A percentile compares a stretch with the other conserved stretches of the same genome.
Conservation (phyloP, 2,329 filamentous ascomycete genomes). For the Talaromyces sp. region DNA sequence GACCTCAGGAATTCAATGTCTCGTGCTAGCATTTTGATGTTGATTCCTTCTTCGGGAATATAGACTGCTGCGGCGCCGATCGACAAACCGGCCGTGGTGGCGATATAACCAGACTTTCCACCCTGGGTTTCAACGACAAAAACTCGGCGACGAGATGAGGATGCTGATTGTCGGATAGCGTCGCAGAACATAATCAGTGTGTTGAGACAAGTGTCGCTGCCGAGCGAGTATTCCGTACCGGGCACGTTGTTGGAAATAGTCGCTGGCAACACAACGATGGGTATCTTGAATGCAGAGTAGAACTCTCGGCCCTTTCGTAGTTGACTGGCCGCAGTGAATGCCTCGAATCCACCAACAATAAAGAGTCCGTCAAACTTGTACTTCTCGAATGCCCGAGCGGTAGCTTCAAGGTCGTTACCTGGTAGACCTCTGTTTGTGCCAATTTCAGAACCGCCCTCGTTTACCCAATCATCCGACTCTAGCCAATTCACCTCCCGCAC, state of each 20-base stretch:
- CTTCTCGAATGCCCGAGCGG: conserved; percentile 76
- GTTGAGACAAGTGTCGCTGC: conserved; percentile 94
- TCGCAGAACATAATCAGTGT: conserved; percentile 93
- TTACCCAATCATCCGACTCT: conserved; percentile 92
- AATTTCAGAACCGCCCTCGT: conserved; percentile 94
- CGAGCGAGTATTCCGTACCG: conserved; percentile 93
- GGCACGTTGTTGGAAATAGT: conserved; percentile 99
- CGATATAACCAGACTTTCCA: conserved; percentile 88
- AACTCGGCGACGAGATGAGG: conserved; percentile 84
- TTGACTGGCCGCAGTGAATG: conserved; percentile 87
- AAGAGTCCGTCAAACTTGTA: conserved; percentile 91
- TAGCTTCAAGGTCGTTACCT: conserved; percentile 76
- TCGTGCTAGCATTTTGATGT: conserved; percentile 83
- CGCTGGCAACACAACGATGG: conserved; percentile 86
- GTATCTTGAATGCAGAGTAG: conserved; percentile 85
- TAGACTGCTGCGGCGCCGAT: conserved; percentile 92
- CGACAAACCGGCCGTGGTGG: conserved; percentile 83
- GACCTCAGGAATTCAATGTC: conserved; percentile 88
- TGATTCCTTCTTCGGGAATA: conserved; percentile 93
- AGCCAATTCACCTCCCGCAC: conserved; percentile 88
- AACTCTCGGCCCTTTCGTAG: conserved; percentile 74
- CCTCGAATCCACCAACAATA: conserved; percentile 91
- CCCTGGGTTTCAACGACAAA: conserved; percentile 99
- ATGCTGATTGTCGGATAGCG: conserved; percentile 95
- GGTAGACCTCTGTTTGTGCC: conserved; percentile 95